Evolutionary conservation across 2,329 filamentous ascomycete genomes (phyloP), one percentile per base, ranked within the genome.

Genomic region (Zopfia rhizophila): DNA sequence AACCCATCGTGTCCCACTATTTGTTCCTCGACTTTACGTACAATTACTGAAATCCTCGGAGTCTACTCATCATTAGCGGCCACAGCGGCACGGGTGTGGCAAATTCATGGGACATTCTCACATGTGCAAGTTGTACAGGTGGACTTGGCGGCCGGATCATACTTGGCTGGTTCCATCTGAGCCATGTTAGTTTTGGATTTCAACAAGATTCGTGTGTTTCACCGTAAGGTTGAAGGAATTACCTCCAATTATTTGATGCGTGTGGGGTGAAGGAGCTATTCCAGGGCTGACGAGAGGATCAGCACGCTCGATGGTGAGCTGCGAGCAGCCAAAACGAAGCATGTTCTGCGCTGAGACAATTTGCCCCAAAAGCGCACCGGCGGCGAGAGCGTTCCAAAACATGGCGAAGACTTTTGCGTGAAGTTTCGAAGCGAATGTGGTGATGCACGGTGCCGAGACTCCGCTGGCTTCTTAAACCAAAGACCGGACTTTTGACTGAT

Each of bases 281-380:
- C 65, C 64, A 18, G 62, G 63, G 13, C 47, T 59, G 13, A 68
- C 64, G n/a, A 69, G 61, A 36, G 60, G 72, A 78, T 64, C 91
- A 74, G 60, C 73, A 29, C 81, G 83, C 65, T 83, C 84, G 38
- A 78, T 50, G 5, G 62, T 66, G 32, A 68, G 57, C 38, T 68
- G 65, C 29, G 62, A 68, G 54, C 63, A 68, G 13, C 38, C 62
- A 51, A 68, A 68, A n/a, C 64, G 61, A 30, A 68, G 56, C 64
- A 68, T 68, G 51, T 65, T 66, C 53, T 66, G 63, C 32, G 58
- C 61, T 25, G 55, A 53, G 42, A 50, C 60, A 57, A 50, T 48
- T 25, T 62, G 62, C 35, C 38, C 58, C 38, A 63, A 39, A 18
- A 65, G 47, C 21, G 56, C 59, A 29, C 54, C 42, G 13, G 53